Conservation (phyloP, 2,329 filamentous ascomycete species). For the Didymella pinodella region DNA sequence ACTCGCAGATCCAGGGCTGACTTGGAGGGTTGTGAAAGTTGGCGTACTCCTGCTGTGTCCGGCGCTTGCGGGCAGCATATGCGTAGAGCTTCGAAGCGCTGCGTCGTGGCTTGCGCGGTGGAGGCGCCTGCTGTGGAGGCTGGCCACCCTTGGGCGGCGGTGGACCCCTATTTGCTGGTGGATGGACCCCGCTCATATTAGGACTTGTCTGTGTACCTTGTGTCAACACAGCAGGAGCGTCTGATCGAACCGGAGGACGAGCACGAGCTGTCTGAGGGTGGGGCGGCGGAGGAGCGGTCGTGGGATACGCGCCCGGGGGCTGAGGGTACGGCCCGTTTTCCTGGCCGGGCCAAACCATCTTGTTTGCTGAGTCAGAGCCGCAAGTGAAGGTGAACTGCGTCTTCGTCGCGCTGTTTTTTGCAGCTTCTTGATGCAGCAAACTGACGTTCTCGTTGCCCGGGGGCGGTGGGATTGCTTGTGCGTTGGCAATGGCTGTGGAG, state of each 20-base stretch:
- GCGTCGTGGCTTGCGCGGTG: conserved; percentile 70
- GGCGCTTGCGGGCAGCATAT: conserved; percentile 77
- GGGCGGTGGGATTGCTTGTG: conserved; percentile 60
- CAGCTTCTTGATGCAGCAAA: conserved; percentile 74
- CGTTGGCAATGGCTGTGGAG: conserved; percentile 88
- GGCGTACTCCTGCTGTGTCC: conserved; percentile 76
- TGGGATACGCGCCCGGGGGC: conserved; percentile 49
- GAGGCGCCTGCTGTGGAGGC: conserved; percentile 53
- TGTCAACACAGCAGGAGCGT: conserved; percentile 55
- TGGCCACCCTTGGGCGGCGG: conserved; percentile 50
- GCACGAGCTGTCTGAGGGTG: conserved; percentile 35
- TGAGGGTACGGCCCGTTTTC: conserved; percentile 53
- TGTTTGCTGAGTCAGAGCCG: conserved; percentile 84
- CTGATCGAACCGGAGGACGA: conserved; percentile 42
- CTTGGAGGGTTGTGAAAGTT: conserved; percentile 81
- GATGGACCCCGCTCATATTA: conserved; percentile 54
- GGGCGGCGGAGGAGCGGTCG: conserved; percentile 29
- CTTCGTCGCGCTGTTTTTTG: conserved; percentile 71
- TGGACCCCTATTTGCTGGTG: conserved; percentile 37
- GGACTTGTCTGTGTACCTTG: conserved; percentile 66
- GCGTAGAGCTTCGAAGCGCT: conserved; percentile 73
- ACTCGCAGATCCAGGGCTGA: conserved; percentile 95
- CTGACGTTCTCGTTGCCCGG: conserved; percentile 79
- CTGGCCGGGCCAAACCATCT: conserved; percentile 76
- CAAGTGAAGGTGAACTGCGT: conserved; percentile 97